Evolutionary conservation across 108 stramenopile species (phyloP).

Genomic region (Pseudonitzschia multiseries): DNA sequence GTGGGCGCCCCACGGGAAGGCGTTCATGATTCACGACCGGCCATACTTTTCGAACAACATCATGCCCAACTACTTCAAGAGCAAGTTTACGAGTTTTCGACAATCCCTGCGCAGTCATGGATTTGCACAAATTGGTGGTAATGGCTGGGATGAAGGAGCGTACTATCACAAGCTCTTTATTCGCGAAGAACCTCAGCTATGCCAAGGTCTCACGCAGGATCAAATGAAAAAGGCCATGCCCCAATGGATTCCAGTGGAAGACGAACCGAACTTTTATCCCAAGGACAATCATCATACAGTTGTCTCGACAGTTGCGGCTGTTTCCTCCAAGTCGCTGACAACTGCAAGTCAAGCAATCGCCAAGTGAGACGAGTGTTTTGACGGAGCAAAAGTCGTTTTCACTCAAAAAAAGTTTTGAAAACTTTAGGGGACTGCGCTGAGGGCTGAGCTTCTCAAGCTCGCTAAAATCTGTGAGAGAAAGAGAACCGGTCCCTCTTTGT

Average conservation of each 20-base stretch:
- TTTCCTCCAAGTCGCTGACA: not conserved
- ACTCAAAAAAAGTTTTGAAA: too few species aligned
- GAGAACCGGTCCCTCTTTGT: too few species aligned
- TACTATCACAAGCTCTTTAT: conserved; percentile 64
- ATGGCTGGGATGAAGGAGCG: conserved; percentile 51
- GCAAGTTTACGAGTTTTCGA: conserved; percentile 62
- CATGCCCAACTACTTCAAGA: conserved; percentile 56
- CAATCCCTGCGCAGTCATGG: conserved; percentile 74
- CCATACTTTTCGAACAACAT: conserved; percentile 44
- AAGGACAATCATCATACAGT: not conserved
- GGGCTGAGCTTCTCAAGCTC: too few species aligned
- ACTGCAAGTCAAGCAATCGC: not conserved
- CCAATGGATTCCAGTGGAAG: conserved; percentile 13
- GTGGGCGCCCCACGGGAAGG: conserved; percentile 29
- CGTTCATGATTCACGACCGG: conserved; percentile 25
- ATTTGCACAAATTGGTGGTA: conserved; percentile 50
- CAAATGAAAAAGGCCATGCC: conserved; percentile 33
- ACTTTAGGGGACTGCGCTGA: too few species aligned
- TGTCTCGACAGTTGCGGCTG: not conserved
- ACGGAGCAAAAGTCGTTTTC: not conserved
- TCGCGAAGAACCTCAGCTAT: conserved; percentile 29
- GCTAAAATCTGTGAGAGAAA: too few species aligned
- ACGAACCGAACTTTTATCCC: conserved; percentile 28
- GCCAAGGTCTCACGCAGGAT: conserved; percentile 28
- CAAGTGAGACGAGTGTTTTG: not conserved